Base-by-base conservation (phyloP, 441 rosid genomes). In the Croton setiger region DNA sequence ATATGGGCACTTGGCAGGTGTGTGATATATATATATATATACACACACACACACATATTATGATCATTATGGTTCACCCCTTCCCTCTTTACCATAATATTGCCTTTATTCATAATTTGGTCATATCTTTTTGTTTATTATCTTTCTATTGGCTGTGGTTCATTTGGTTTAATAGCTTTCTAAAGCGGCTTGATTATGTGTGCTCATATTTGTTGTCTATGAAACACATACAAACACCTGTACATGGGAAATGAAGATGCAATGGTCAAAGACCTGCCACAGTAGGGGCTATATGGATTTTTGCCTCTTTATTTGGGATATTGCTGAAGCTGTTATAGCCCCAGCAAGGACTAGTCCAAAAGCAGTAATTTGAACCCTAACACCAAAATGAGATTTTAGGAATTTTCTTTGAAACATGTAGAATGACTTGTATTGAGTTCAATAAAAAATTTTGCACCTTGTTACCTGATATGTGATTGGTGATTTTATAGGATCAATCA, bases 1-100 rank as follows among this genome's bases (percentile, higher is more conserved):
- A 88, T 77, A 88, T 91, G 90, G 98, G 97, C 78, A 89, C 93
- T 47, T 93, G 98, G 98, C 97, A 93, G 98, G 97, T 89, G 69
- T 31, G 49, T 68, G 37, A 48, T 13, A 33, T 27, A 68, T 11
- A 17, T 43, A 45, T n/a, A n/a, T n/a, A n/a, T n/a, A n/a, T n/a
- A n/a, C n/a, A n/a, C n/a, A n/a, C n/a, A n/a, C n/a, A n/a, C n/a
- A n/a, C n/a, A n/a, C 51, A 15, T 17, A 27, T 27, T 27, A 27
- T 35, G 20, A 18, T 64, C 15, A 10, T 35, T n/a, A 63, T 21
- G 41, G n/a, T 17, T 13, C 17, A 7, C 39, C 17, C 21, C 9
- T 41, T 18, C 4, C 35, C 21, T 15, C 51, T 20, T 41, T 43
- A 21, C 4, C 23, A 54, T 54, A 36, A 37, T n/a, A 37, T 13